Base-by-base conservation (phyloP, 192 early-diverging fungal species). In the Obelidium mucronatum region DNA sequence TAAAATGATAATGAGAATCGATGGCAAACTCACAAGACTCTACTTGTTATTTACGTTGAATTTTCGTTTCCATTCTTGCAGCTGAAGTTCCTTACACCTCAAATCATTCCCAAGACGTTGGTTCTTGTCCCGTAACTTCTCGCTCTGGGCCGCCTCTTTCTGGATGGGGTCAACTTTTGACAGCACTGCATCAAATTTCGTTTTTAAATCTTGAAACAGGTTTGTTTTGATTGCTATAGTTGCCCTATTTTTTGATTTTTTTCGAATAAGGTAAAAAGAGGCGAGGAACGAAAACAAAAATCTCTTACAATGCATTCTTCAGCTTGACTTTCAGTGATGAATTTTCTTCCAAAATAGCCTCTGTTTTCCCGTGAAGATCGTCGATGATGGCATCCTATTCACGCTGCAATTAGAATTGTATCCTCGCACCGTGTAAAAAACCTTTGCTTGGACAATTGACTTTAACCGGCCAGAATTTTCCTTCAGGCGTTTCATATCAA, bases 101-200 rank as follows among this genome's bases (percentile, higher is more conserved):
- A n/a, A 17, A 30, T 72, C 54, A 42, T 13, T 24, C 19, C 11
- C 13, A 19, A 72, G 55, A 1, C 69, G 69, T 26, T 42, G 8
- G n/a, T 59, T 59, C 2, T 19, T 58, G 33, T 72, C 51, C 34
- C 34, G 52, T 5, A 72, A 35, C 19, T 8, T 6, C 24, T 72
- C 28, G 24, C 28, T 24, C 54, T 72, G 17, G 19, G 24, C 39
- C 19, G 69, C 69, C 24, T 22, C 53, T 17, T 35, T 37, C 39
- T 58, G 69, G 34, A 72, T 54, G 8, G 69, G 69, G 15, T n/a
- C 33, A 36, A 72, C 34, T 58, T 54, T 72, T 13, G 53, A 13
- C 31, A 72, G 8, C 11, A 72, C 19, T 8, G 69, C 69, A 40
- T 72, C 69, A 4, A 72, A 35, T 40, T 72, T 72, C 8, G 54